phyloP scores from a whole-genome alignment of 192 early-diverging fungal genomes.

The Dissophora globulifera region DNA sequence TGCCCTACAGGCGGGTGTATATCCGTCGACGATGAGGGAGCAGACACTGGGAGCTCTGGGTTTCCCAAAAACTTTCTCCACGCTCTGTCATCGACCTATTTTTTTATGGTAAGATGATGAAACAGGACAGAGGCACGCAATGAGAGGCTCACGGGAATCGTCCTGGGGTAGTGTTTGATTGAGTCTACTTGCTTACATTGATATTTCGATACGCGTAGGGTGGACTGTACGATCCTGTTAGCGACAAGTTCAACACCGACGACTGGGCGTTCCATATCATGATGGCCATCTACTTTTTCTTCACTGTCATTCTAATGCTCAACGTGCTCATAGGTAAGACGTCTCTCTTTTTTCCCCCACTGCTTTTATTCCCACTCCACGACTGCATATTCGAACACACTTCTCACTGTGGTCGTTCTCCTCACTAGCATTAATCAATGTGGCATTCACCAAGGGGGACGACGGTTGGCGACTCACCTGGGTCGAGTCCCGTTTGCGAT shows the following conservation, averaged over 20 bases:
- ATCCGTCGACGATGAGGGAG: not conserved
- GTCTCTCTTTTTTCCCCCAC: no score
- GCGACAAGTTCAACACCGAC: not conserved
- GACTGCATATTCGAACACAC: not conserved
- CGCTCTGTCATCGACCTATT: conserved; percentile 18
- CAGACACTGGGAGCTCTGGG: no score
- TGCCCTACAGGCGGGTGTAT: conserved; percentile 3
- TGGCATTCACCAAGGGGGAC: conserved; percentile 13
- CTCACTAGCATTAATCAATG: conserved; percentile 12
- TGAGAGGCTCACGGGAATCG: no score
- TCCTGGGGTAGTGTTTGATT: no score
- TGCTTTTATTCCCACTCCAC: no score
- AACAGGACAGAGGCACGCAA: no score
- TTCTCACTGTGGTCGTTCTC: not conserved
- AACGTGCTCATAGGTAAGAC: conserved; percentile 30
- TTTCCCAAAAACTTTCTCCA: conserved; percentile 6
- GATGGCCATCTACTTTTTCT: conserved; percentile 28
- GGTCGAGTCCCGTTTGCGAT: conserved; percentile 10
- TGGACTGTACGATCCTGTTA: conserved; percentile 16
- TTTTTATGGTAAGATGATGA: conserved; percentile 14
- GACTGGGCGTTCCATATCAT: conserved; percentile 33
- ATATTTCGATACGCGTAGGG: conserved; percentile 2
- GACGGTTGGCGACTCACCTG: conserved; percentile 23
- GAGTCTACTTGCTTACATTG: no score
- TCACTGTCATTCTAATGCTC: conserved; percentile 29